Base-by-base conservation (phyloP, 176 grass and related monocot genomes). In the Carex cristatella region DNA sequence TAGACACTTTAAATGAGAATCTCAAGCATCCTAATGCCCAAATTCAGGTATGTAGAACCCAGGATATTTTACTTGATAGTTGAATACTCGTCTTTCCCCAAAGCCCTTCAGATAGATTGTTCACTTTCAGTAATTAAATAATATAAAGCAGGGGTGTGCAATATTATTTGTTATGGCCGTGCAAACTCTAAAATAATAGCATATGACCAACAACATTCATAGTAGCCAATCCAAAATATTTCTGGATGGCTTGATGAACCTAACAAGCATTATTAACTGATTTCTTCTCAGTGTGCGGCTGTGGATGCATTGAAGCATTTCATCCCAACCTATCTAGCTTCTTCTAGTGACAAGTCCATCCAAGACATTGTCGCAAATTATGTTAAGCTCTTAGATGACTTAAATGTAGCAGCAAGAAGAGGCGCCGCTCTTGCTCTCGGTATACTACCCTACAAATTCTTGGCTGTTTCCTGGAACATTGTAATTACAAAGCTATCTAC, bases 1-100 rank as follows among this genome's bases (percentile, higher is more conserved):
- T 93, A 65, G 93, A 98, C 87, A 94, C 95, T 42, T 86, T 98
- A 86, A 95, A 98, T 89, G 95, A 98, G 69, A 98, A 98, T 89
- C 66, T 98, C 65, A 93, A 85, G 83, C 93, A 98, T 80, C 95
- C 95, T 74, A 95, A 93, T 93, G 84, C 89, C 75, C 95, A 94
- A 91, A 98, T 98, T 93, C 95, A 98, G 91, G 95, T 90, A 86
- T 61, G 33, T 38, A 71, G 5, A 16, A 13, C 49, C 23, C 12
- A 78, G 27, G 5, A 16, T 56, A 57, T 49, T 49, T 77, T 55
- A 77, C 4, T 49, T 77, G 11, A 33, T 76, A 28, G 11, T 77
- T 77, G 19, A 15, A 56, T 77, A 48, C 42, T 73, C 19, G 2
- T 75, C 44, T 75, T 75, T 49, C 3, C 44, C 7, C 44, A 12